Base-by-base conservation (phyloP, 164 flowering plant genomes). In the Tetrastigma voinierianum region DNA sequence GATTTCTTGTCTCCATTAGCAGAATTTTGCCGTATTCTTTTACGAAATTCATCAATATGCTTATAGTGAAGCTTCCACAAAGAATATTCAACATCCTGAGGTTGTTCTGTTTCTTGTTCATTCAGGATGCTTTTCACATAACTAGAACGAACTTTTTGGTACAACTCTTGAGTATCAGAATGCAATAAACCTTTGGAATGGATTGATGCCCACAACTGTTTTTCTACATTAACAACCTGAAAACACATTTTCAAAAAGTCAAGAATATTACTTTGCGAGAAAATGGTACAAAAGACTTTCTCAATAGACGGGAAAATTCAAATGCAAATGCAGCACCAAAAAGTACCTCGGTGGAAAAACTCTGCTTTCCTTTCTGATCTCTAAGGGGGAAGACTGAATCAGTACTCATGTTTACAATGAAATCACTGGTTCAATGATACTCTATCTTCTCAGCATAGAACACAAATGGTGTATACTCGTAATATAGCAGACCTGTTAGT, bases 21-120 rank as follows among this genome's bases (percentile, higher is more conserved):
- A 69, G 83, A 76, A 49, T 23, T 63, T 69, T 74, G 74, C 66
- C 75, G 69, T 7, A 84, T 70, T 63, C 72, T 79, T 68, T 72
- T 85, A 14, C 96, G 94, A 61, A 80, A 89, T 60, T 89, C 98
- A 69, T 87, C 93, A 67, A 93, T 93, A 73, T 81, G 88, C 74
- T 73, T 84, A 61, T 93, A 90, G 69, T 93, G 98, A 58, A 93
- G 86, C 83, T 83, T 86, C 98, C 98, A 93, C 61, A 93, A 53
- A 51, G 79, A 79, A 73, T 76, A 83, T 54, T 92, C 97, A 65
- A 83, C 64, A 62, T 86, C 87, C 46, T 89, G 88, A 70, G 79
- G 81, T 23, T 83, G 83, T 13, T 61, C 61, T 48, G 72, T 59
- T 57, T 82, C 79, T 63, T 72, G 61, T 64, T 84, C 80, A 69